These are phyloP conservation scores for Crinitomyces ghanaensis DNA, from an alignment of 805 yeast species.

Conservation along the genomic window DNA sequence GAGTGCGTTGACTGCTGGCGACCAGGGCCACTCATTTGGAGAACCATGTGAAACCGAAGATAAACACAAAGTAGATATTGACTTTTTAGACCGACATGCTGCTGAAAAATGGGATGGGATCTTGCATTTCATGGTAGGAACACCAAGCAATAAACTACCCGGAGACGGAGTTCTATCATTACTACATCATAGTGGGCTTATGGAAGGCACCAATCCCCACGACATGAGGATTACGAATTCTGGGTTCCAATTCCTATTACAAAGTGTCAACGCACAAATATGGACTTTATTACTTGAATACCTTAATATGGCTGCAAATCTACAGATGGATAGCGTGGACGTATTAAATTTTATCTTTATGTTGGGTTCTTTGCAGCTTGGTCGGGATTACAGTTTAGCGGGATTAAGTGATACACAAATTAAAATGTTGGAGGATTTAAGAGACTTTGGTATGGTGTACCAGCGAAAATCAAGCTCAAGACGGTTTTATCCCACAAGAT, in stretches of 20 bases:
- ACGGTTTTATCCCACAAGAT: conserved; percentile 78
- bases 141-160: too few relatives aligned
- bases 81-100: conserved; percentile 68
- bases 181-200: conserved; percentile 68
- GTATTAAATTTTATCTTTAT: conserved; percentile 87
- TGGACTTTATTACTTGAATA: conserved; percentile 89
- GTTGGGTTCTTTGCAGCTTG: conserved; percentile 85
- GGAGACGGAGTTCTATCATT: conserved; percentile 72
- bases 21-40: conserved; percentile 63
- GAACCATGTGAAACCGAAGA: conserved; percentile 47
- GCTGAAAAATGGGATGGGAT: conserved; percentile 88
- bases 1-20: conserved; percentile 76
- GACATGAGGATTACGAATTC: conserved; percentile 64
- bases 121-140: conserved; percentile 95
- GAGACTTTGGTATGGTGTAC: conserved; percentile 86
- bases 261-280: conserved; percentile 85
- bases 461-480: conserved; percentile 45
- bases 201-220: conserved; percentile 47
- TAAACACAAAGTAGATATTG: conserved; percentile 46
- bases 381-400: conserved; percentile 67
- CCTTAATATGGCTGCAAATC: conserved; percentile 67
- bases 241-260: conserved; percentile 89
- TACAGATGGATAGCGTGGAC: conserved; percentile 92
- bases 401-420: conserved; percentile 70
- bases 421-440: conserved; percentile 75